Conservation (phyloP, 2,329 filamentous ascomycete species). For the Diaporthe helianthi region DNA sequence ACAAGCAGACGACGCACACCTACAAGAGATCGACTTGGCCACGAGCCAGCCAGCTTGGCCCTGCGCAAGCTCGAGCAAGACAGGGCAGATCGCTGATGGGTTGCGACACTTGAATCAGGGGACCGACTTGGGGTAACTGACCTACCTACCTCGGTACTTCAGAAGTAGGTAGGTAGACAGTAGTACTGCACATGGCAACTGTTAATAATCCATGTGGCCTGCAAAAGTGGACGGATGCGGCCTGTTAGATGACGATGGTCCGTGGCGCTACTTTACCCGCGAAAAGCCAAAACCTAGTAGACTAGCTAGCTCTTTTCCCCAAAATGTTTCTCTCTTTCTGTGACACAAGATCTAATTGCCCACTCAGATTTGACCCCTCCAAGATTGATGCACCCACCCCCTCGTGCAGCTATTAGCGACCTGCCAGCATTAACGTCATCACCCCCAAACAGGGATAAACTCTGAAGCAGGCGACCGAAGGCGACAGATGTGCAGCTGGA, state of each 20-base stretch:
- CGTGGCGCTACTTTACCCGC: not conserved
- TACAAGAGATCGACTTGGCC: not conserved
- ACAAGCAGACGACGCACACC: not conserved
- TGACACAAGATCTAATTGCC: not conserved
- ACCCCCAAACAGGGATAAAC: not conserved
- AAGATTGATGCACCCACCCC: not conserved
- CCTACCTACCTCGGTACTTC: too few species aligned
- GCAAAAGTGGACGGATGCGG: constrained; percentile 16
- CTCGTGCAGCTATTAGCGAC: not conserved
- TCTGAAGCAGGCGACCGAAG: not conserved
- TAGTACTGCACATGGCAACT: too few species aligned
- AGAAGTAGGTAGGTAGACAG: too few species aligned
- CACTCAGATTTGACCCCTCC: constrained; percentile 5
- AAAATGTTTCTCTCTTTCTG: not conserved
- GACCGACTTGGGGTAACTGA: too few species aligned
- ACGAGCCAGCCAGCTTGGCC: not conserved
- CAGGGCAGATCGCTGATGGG: too few species aligned
- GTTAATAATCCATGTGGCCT: not conserved
- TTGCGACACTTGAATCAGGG: constrained; percentile 19
- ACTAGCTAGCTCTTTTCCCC: too few species aligned
- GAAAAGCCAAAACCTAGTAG: not conserved
- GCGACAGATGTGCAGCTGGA: not conserved
- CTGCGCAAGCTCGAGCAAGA: constrained; percentile 8
- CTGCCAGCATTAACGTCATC: constrained; percentile 17
- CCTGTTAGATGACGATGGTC: constrained; percentile 20